These are phyloP conservation scores for Grosmannia serpens DNA, from an alignment of 2,329 filamentous ascomycete species.

Conservation along the genomic window DNA sequence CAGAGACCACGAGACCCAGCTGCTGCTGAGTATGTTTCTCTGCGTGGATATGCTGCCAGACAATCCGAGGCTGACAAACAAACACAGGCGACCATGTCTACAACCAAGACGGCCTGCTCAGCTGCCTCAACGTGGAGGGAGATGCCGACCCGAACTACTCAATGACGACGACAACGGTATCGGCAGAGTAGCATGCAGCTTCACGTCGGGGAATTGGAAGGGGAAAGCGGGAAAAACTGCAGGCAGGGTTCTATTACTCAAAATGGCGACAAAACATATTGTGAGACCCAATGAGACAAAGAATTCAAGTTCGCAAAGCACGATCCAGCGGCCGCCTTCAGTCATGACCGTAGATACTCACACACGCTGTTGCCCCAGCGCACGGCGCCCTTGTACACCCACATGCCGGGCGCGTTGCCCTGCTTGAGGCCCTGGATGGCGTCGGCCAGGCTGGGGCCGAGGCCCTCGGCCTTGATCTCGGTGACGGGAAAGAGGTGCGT, in stretches of 20 bases:
- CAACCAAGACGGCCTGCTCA: conserved; percentile 5
- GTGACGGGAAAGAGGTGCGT: conserved; percentile 38
- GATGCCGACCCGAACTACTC: not conserved
- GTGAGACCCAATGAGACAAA: too few species aligned
- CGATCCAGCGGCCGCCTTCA: not conserved
- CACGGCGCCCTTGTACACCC: conserved; percentile 37
- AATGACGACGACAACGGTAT: not conserved
- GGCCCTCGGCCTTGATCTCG: conserved; percentile 36
- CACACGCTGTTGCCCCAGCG: conserved; percentile 36
- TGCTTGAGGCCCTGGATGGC: conserved; percentile 39
- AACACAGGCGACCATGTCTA: conserved; percentile 6
- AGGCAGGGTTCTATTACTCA: too few species aligned
- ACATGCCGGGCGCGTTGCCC: conserved; percentile 43
- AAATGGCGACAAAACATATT: not conserved
- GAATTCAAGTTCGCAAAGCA: too few species aligned
- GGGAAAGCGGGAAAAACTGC: not conserved
- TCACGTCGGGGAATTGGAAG: not conserved
- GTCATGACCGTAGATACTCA: conserved; percentile 29
- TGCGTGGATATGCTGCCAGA: not conserved
- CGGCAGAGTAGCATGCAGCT: not conserved
- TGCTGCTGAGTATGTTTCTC: conserved; percentile 2
- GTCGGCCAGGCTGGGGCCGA: conserved; percentile 33
- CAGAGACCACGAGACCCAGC: conserved; percentile 1
- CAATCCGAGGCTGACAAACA: not conserved
- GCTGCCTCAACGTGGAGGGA: conserved; percentile 3